These are phyloP conservation scores for Myxozyma neglecta DNA, from an alignment of 805 yeast species.

Conservation along the genomic window DNA sequence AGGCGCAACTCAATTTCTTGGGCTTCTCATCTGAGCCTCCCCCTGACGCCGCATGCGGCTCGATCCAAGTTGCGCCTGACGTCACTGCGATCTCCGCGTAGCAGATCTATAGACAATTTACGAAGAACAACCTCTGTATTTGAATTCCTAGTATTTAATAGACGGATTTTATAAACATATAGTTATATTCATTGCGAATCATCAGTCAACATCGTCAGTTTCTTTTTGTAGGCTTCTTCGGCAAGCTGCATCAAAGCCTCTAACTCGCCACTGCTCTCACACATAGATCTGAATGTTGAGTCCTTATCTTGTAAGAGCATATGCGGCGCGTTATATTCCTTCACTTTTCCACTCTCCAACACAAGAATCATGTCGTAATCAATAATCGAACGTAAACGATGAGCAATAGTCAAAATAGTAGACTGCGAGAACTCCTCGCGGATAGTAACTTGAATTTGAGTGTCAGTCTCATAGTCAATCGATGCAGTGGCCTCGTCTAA, in stretches of 20 bases:
- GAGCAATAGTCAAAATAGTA: constrained; percentile 83
- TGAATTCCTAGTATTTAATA: too few species aligned
- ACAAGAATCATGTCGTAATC: constrained; percentile 75
- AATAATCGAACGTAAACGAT: constrained; percentile 69
- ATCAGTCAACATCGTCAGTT: neutral
- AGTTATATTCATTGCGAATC: neutral
- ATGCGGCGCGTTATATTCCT: constrained; percentile 71
- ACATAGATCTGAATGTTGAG: constrained; percentile 67
- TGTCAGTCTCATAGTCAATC: constrained; percentile 80
- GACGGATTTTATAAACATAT: too few species aligned
- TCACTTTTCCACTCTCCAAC: constrained; percentile 73
- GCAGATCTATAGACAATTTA: too few species aligned
- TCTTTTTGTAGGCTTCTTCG: constrained; percentile 40
- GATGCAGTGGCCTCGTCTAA: constrained; percentile 75
- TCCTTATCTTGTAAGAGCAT: constrained; percentile 51
- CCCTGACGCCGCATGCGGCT: too few species aligned
- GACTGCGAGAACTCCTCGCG: constrained; percentile 64
- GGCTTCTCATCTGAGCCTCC: too few species aligned
- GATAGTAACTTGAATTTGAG: constrained; percentile 70
- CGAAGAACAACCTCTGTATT: too few species aligned
- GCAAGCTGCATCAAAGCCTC: constrained; percentile 73
- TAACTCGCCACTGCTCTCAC: constrained; percentile 86
- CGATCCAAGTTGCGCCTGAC: too few species aligned
- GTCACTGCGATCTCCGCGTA: too few species aligned
- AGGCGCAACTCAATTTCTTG: neutral